Conservation (phyloP, 1,284 basidiomycete genomes). For the Flammula alnicola region DNA sequence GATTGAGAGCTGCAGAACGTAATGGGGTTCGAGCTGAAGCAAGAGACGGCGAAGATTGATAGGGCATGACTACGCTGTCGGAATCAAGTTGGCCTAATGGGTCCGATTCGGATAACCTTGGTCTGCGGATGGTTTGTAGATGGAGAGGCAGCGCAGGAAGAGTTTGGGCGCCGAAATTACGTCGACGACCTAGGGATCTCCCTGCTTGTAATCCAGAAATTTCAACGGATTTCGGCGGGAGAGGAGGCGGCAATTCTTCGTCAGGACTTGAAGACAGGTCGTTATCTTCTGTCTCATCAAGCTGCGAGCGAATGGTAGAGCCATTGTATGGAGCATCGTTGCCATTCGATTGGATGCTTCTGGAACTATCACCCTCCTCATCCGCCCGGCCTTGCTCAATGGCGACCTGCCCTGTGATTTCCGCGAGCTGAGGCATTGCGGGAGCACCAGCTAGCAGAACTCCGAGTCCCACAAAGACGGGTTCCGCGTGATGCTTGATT, state of each 20-base stretch:
- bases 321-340: slow-evolving; percentile 38
- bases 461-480: slow-evolving; percentile 87
- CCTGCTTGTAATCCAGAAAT: slow-evolving; percentile 15
- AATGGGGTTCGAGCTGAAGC: slow-evolving; percentile 50
- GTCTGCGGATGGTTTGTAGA: slow-evolving; percentile 51
- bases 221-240: slow-evolving; percentile 17
- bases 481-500: slow-evolving; percentile 73
- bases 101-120: slow-evolving; percentile 63
- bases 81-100: slow-evolving; percentile 73
- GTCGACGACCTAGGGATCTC: slow-evolving; percentile 41
- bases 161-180: slow-evolving; percentile 68
- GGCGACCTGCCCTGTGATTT: slow-evolving; percentile 81
- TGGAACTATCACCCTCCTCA: slow-evolving; percentile 52
- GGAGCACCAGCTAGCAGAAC: slow-evolving; percentile 79
- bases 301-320: slow-evolving; percentile 21
- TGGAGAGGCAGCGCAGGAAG: slow-evolving; percentile 70
- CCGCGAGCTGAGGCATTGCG: slow-evolving; percentile 77
- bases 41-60: slow-evolving; percentile 71
- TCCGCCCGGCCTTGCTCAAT: slow-evolving; percentile 86
- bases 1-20: slow-evolving; percentile 47
- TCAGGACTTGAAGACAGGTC: slow-evolving; percentile 35
- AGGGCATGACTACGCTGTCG: slow-evolving; percentile 50
- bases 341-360: slow-evolving; percentile 52
- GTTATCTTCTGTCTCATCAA: slow-evolving; percentile 35
- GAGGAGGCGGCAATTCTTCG: slow-evolving; percentile 21